Evolutionary conservation across 495 filamentous ascomycete species (phyloP), one percentile per base, ranked within the genome.

Genomic region (Penicillium odoratum): DNA sequence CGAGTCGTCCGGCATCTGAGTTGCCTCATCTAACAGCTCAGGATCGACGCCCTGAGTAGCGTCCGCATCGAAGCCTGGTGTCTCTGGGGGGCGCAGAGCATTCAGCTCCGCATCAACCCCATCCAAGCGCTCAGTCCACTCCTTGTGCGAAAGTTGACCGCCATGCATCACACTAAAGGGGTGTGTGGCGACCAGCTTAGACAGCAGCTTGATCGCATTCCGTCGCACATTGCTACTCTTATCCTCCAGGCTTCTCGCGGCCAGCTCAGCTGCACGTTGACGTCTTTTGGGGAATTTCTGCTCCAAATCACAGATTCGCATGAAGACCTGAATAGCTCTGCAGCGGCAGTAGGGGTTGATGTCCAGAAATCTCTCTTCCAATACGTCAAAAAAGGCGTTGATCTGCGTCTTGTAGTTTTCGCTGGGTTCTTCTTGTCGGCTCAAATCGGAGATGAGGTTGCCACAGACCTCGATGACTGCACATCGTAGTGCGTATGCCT

Each of bases 401-500:
- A 98, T 90, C 65, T 98, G 94, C 0, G 85, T 88, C 71, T 97
- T 95, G 76, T 91, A 88, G 66, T 93, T 92, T 59, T 96, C 93
- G 61, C 86, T 88, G 40, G 88, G 81, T 67, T 98, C 93, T 74
- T 93, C 91, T 59, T 93, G 88, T 67, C 90, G 93, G 71, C 86
- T 96, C 11, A 99, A 83, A 69, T 97, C 88, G 13, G 86, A 81
- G 53, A 98, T 88, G 63, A 99, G 83, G 74, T 98, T 98, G n/a
- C 94, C 95, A 70, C 91, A 96, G n/a, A 98, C 91, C 69, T 99
- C 94, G 54, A 99, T 92, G 30, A 99, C 82, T 26, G 94, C 90
- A 65, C 89, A 97, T 28, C 94, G 86, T 18, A 99, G 83, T 15
- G 92, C 93, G 70, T 98, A 96, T 21, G 95, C 95, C 88, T 92